These are phyloP conservation scores for Zasmidium citrigriseum DNA, from an alignment of 2,329 filamentous ascomycete species.

Conservation along the genomic window DNA sequence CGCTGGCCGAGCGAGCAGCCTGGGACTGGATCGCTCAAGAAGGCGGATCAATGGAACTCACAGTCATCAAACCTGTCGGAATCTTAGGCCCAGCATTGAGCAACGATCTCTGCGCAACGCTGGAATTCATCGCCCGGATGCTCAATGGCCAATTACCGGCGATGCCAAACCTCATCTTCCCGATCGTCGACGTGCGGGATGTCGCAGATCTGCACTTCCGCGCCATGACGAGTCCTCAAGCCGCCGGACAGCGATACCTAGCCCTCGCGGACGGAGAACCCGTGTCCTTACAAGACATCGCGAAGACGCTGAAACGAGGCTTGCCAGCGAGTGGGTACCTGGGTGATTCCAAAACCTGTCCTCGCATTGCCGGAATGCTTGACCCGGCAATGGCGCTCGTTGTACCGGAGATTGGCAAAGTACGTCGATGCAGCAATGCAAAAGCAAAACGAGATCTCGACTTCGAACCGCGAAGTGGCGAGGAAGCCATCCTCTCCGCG, in stretches of 20 bases:
- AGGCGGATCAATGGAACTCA: constrained; percentile 31
- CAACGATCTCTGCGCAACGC: constrained; percentile 9
- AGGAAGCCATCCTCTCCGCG: constrained; percentile 25
- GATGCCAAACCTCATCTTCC: constrained; percentile 4
- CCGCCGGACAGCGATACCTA: constrained; percentile 27
- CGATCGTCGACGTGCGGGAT: constrained; percentile 34
- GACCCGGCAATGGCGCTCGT: constrained; percentile 25
- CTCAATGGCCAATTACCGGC: constrained; percentile 6
- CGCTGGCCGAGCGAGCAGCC: constrained; percentile 36
- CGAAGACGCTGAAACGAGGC: constrained; percentile 24
- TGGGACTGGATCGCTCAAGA: constrained; percentile 38
- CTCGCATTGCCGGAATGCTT: constrained; percentile 19
- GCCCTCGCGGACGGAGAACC: constrained; percentile 17
- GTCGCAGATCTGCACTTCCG: constrained; percentile 34
- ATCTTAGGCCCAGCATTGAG: constrained; percentile 36
- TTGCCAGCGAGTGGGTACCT: constrained; percentile 23
- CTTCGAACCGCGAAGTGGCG: constrained; percentile 26
- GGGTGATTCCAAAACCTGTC: constrained; percentile 25
- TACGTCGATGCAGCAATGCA: constrained; percentile 21
- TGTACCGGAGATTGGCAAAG: constrained; percentile 27
- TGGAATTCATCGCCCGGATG: constrained; percentile 6
- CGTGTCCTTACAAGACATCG: constrained; percentile 26
- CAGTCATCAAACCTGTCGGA: constrained; percentile 32
- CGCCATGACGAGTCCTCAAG: constrained; percentile 31
- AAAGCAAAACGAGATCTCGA: constrained; percentile 30